These are phyloP conservation scores for Plasmodium knowlesi DNA, from an alignment of 169 alveolate species.

Conservation along the genomic window DNA sequence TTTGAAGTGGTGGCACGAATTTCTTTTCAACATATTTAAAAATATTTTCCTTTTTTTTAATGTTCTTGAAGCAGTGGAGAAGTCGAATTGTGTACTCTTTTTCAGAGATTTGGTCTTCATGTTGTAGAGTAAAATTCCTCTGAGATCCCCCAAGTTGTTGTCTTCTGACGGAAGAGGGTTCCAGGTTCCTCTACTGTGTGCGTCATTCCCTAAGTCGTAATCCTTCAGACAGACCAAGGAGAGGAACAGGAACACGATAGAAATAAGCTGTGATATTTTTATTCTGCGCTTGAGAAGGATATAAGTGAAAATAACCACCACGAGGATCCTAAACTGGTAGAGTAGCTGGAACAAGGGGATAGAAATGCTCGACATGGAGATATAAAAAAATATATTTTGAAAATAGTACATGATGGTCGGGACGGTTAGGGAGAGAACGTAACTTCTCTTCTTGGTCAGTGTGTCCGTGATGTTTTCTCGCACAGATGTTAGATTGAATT, in stretches of 20 bases:
- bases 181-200: not conserved
- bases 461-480: not conserved
- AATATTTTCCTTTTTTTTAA: not conserved
- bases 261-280: constrained; percentile 2
- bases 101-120: not conserved
- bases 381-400: constrained; percentile 46
- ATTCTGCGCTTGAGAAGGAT: constrained; percentile 27
- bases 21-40: not conserved
- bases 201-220: not conserved
- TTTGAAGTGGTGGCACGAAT: not conserved
- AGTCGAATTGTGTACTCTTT: not conserved
- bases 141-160: not conserved
- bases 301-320: constrained; percentile 33
- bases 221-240: constrained; percentile 64
- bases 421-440: constrained; percentile 2
- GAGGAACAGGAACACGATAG: constrained; percentile 36
- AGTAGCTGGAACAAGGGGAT: constrained; percentile 65
- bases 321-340: constrained; percentile 41
- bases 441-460: not conserved
- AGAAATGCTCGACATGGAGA: constrained; percentile 34
- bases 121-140: not conserved
- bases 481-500: constrained; percentile 10
- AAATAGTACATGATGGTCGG: constrained; percentile 57
- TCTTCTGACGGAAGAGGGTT: not conserved
- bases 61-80: not conserved